phyloP scores from a whole-genome alignment of 371 early-diverging fungal species.

The Rhizopus delemar region DNA sequence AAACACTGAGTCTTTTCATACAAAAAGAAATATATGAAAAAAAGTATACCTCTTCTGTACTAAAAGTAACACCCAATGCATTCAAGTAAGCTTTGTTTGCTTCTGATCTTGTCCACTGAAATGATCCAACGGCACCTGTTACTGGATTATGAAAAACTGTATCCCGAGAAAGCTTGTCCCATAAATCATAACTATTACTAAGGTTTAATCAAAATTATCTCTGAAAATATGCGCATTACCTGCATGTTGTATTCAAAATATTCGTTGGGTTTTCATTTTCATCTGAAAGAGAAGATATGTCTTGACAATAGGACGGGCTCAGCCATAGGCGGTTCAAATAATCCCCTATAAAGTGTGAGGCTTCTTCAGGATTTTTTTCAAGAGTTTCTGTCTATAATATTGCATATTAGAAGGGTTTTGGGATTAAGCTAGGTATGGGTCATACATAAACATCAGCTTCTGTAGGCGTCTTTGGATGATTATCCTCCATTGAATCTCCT shows the following conservation, averaged over 20 bases:
- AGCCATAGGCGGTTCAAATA: conserved; percentile 22
- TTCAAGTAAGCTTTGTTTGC: conserved; percentile 47
- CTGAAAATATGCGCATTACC: conserved; percentile 11
- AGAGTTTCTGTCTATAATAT: conserved; percentile 19
- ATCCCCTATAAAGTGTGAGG: conserved; percentile 19
- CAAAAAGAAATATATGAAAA: too few relatives aligned
- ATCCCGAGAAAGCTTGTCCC: conserved; percentile 50
- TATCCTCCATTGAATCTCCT: background rate
- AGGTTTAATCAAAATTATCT: background rate
- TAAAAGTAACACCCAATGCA: conserved; percentile 51
- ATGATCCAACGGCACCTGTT: conserved; percentile 52
- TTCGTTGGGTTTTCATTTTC: conserved; percentile 5
- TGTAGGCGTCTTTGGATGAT: conserved; percentile 22
- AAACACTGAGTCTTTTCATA: background rate
- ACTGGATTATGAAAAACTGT: conserved; percentile 55
- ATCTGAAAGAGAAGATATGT: conserved; percentile 2
- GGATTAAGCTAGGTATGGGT: background rate
- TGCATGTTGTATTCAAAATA: conserved; percentile 32
- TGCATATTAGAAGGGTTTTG: background rate
- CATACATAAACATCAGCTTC: conserved; percentile 40
- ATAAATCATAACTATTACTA: conserved; percentile 37
- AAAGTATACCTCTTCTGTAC: conserved; percentile 28
- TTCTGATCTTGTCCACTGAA: conserved; percentile 58
- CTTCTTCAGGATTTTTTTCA: conserved; percentile 16
- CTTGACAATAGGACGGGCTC: background rate